A percentile compares a stretch with the other conserved stretches of the same genome.
These are phyloP conservation scores for Pseudogymnoascus sp. DNA, from an alignment of 2,329 filamentous ascomycete genomes.

Conservation along the genomic window DNA sequence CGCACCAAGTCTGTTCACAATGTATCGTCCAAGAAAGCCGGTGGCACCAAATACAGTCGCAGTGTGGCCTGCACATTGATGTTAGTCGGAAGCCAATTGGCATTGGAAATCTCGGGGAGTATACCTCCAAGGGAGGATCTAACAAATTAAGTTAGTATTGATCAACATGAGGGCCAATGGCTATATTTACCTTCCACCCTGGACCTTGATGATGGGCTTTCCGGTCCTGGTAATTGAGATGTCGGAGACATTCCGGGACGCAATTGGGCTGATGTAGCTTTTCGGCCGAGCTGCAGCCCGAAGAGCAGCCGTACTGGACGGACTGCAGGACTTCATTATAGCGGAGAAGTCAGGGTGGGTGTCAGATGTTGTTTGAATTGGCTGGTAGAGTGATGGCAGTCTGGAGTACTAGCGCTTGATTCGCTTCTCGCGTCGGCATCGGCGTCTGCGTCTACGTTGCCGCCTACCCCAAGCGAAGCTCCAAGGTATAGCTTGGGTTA, in stretches of 20 bases:
- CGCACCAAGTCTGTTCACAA: conserved; percentile 86
- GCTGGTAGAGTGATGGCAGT: not conserved
- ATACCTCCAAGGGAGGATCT: conserved; percentile 84
- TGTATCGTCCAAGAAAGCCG: conserved; percentile 90
- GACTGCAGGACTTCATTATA: conserved; percentile 31
- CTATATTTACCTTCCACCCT: conserved; percentile 72
- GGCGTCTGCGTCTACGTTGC: not conserved
- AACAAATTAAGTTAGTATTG: conserved; percentile 9
- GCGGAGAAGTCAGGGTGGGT: conserved; percentile 14
- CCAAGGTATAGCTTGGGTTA: conserved; percentile 8
- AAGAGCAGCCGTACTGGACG: conserved; percentile 46
- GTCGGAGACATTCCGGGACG: conserved; percentile 58
- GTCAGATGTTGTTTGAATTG: conserved; percentile 1
- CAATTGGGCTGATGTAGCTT: conserved; percentile 39
- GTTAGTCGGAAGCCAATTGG: conserved; percentile 21
- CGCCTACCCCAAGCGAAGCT: conserved; percentile 9
- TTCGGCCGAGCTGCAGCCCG: conserved; percentile 46
- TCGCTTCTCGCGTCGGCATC: conserved; percentile 8
- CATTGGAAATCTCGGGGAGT: conserved; percentile 16
- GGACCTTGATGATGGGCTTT: conserved; percentile 82
- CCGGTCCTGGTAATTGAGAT: conserved; percentile 90
- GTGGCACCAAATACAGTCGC: conserved; percentile 97
- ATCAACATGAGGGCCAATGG: not conserved
- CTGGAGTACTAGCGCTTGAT: conserved; percentile 9
- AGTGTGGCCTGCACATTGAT: conserved; percentile 62